Conservation (phyloP, 164 flowering plant species). For the Protea cynaroides region DNA sequence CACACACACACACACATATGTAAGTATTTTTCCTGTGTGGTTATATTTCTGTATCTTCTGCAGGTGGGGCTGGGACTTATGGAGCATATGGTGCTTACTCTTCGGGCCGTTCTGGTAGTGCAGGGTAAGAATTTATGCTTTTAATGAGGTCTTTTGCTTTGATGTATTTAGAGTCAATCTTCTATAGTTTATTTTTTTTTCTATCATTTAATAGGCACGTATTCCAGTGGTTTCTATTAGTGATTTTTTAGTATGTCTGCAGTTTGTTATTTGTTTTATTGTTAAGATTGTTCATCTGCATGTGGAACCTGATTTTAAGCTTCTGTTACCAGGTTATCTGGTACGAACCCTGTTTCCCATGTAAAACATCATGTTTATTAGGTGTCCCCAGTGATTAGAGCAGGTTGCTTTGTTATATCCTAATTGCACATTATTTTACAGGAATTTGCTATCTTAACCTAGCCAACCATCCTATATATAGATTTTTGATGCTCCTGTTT, state of each 20-base stretch:
- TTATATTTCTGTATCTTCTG: slow-evolving; percentile 1
- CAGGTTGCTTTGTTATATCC: slow-evolving; percentile 19
- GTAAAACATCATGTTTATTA: slow-evolving; percentile 72
- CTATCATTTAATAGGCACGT: too few relatives aligned
- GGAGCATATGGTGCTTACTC: slow-evolving; percentile 17
- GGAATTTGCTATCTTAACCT: slow-evolving; percentile 34
- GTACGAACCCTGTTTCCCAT: slow-evolving; percentile 58
- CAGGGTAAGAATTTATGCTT: slow-evolving; percentile 40
- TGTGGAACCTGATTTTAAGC: slow-evolving; percentile 14
- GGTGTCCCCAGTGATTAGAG: slow-evolving; percentile 20
- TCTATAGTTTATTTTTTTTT: too few relatives aligned
- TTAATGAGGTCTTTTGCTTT: too few relatives aligned
- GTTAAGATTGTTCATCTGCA: slow-evolving; percentile 7
- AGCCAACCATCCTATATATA: slow-evolving; percentile 33
- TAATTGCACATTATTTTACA: slow-evolving; percentile 15
- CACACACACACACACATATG: too few relatives aligned
- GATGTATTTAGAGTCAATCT: too few relatives aligned
- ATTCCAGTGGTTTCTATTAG: not conserved
- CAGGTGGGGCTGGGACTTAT: slow-evolving; percentile 33
- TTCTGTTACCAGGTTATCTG: slow-evolving; percentile 59
- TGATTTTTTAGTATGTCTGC: not conserved
- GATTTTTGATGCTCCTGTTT: slow-evolving; percentile 61
- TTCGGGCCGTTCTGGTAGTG: slow-evolving; percentile 53
- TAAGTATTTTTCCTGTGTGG: too few relatives aligned
- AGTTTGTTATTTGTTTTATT: not conserved